phyloP scores from a whole-genome alignment of 2,329 filamentous ascomycete species.

The Torrubiellomyces zombiae region DNA sequence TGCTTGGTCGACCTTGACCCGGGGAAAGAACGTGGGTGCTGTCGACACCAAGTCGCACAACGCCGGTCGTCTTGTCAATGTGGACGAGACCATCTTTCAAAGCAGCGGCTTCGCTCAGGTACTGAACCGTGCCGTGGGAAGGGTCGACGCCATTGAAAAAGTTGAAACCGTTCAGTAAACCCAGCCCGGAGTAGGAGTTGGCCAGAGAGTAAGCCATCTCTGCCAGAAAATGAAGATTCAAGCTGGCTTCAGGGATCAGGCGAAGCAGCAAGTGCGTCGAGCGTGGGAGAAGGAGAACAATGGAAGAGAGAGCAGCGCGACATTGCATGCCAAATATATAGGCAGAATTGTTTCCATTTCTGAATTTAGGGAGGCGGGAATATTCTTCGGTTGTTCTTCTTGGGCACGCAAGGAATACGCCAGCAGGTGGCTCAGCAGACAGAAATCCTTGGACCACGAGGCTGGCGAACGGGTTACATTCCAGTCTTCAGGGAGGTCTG shows the following conservation, averaged over 20 bases:
- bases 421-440: no score
- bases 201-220: slow-evolving; percentile 23
- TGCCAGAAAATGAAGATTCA: slow-evolving; percentile 2
- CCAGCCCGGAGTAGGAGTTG: slow-evolving; percentile 24
- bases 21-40: slow-evolving; percentile 18
- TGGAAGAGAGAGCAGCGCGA: not conserved
- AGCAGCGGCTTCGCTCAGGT: slow-evolving; percentile 25
- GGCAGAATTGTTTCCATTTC: not conserved
- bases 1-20: slow-evolving; percentile 34
- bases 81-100: slow-evolving; percentile 22
- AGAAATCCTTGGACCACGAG: slow-evolving; percentile 1
- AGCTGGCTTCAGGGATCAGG: not conserved
- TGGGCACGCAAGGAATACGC: no score
- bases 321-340: slow-evolving; percentile 4
- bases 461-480: slow-evolving; percentile 1
- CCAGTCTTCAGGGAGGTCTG: no score
- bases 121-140: slow-evolving; percentile 51
- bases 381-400: no score
- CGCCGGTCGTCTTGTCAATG: slow-evolving; percentile 21
- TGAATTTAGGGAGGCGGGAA: slow-evolving; percentile 3
- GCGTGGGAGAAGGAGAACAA: slow-evolving; percentile 2
- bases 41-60: slow-evolving; percentile 30
- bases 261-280: no score
- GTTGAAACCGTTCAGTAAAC: slow-evolving; percentile 29
- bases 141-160: slow-evolving; percentile 39